Evolutionary conservation across 257 asterid genomes (phyloP), one percentile per base, ranked within the genome.

Genomic region (Nicotiana paniculata): DNA sequence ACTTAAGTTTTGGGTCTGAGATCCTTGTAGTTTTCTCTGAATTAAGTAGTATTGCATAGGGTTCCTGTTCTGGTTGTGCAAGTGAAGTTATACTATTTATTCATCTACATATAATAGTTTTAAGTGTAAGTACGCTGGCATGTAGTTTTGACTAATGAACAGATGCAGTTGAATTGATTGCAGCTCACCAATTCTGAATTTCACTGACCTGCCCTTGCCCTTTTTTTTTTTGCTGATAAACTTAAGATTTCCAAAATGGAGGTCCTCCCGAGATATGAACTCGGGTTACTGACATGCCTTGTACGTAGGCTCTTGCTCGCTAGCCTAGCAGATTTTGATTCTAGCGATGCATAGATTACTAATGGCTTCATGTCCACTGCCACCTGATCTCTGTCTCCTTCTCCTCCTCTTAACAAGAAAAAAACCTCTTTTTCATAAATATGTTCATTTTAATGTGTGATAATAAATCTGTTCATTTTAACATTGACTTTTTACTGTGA

Each of bases 401-500:
- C 57, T 24, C 35, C n/a, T 39, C 51, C 51, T 43, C 12, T 1
- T 43, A 43, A 8, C 51, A 43, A 48, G 15, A 3, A 72, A 12
- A 12, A 54, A 10, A 72, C 0, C 78, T 24, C 59, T 72, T 72
- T 72, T 12, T 21, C 59, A 2, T 43, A 72, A 43, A 12, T 21
- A 46, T 72, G 33, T 21, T 67, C 51, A 33, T 39, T 28, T 51
- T 48, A 30, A 21, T 24, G 77, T 51, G 10, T 74, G 79, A 13
- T 74, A 26, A 13, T 24, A 24, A 1, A 0, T 74, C 43, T 74
- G 62, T 26, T 48, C 64, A 3, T 39, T 39, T 30, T 18, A 30
- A 28, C 57, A 30, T 48, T 18, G 24, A 53, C 46, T 35, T 84
- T 83, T 35, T 81, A 83, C 16, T 77, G 79, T 86, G 77, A 78